Evolutionary conservation across 257 asterid genomes (phyloP), one percentile per base, ranked within the genome.

Genomic region (Lavandula angustifolia): DNA sequence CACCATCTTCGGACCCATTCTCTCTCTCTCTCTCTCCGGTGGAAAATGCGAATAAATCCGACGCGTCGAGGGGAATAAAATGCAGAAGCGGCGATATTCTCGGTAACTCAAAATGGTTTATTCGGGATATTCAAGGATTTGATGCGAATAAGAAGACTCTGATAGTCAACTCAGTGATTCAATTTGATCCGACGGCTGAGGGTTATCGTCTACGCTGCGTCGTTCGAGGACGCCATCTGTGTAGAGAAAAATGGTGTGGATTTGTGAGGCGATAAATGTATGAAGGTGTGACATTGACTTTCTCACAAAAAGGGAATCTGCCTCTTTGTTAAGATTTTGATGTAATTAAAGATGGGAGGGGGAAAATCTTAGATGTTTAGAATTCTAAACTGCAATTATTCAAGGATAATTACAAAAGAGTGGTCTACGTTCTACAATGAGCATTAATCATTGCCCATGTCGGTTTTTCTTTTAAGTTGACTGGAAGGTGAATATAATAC

Each of bases 101-200:
- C 29, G 9, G 13, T 2, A 37, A 16, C 27, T 13, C 14, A 4
- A 9, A 0, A 0, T 72, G 81, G n/a, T n/a, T n/a, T n/a, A n/a
- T n/a, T n/a, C n/a, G 77, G 83, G 66, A 78, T 81, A 66, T 81
- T 29, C 77, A 27, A n/a, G 44, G 22, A 42, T n/a, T 40, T 52
- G 27, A 77, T 76, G 41, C 73, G 74, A 14, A 56, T 38, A 40
- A 40, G 42, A 12, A 5, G 14, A 22, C 6, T 42, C 35, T n/a
- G 13, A 6, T 53, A 43, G 73, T 69, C 76, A 64, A 58, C 61
- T 7, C 27, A 31, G 7, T 38, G 6, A 54, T 13, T n/a, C n/a
- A n/a, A n/a, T 42, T 17, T 33, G 3, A 14, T 64, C n/a, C 49
- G 9, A 71, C 41, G 66, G 71, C 66, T 52, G 54, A 37, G 62